Evolutionary conservation across 805 yeast genomes (phyloP).

Genomic region (Grigorovia jiainica): DNA sequence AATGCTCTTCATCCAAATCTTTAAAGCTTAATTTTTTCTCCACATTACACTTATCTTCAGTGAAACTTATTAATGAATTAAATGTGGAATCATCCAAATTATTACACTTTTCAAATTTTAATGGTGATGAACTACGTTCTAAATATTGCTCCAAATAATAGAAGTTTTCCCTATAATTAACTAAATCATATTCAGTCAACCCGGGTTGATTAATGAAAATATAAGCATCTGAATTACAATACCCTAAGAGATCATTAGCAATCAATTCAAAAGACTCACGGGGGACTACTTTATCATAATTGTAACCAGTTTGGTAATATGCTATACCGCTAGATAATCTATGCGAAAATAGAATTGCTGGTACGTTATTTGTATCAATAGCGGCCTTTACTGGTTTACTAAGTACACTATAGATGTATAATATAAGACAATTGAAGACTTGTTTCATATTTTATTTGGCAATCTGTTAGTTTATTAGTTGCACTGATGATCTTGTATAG

Average conservation of each 20-base stretch:
- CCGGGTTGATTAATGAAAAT: constrained; percentile 49
- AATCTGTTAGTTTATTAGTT: no score
- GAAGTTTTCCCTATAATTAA: constrained; percentile 34
- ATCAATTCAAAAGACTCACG: constrained; percentile 22
- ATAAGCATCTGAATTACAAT: constrained; percentile 49
- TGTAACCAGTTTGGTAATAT: constrained; percentile 14
- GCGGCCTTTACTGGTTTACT: no score
- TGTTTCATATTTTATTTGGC: no score
- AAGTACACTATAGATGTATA: no score
- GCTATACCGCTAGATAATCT: constrained; percentile 17
- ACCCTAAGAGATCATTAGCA: constrained; percentile 25
- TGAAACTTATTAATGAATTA: constrained; percentile 11
- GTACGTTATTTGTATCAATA: constrained; percentile 7
- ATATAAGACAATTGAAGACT: no score
- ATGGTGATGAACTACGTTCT: constrained; percentile 48
- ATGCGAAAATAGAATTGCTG: constrained; percentile 14
- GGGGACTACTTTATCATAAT: constrained; percentile 13
- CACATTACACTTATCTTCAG: constrained; percentile 18
- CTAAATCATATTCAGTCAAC: constrained; percentile 38
- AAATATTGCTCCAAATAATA: constrained; percentile 42
- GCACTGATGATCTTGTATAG: no score
- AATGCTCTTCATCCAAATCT: constrained; percentile 35
- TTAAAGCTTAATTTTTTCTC: constrained; percentile 14
- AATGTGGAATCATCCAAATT: constrained; percentile 13
- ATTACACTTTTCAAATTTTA: constrained; percentile 46